Evolutionary conservation across 208 protist species (phyloP), one percentile per base, ranked within the genome.

Genomic region (Trypanosoma lewisi): DNA sequence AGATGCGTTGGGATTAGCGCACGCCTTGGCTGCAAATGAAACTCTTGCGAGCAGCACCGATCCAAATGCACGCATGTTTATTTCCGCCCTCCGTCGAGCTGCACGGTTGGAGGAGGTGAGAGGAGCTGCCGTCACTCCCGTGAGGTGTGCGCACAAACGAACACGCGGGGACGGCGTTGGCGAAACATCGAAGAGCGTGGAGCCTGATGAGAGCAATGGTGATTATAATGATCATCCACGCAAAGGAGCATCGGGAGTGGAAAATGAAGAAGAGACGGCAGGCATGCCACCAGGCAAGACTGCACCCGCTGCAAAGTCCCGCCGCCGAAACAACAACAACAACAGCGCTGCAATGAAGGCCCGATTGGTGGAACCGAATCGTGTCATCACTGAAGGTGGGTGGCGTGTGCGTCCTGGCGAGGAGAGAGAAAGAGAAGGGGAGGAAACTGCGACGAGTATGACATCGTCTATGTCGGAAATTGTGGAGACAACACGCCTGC

Each of bases 1-100:
- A 7, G 86, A 96, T 57, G 90, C 87, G 6, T 52, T 91, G 63
- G 62, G 67, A 31, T 41, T 96, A 11, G 72, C 66, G 53, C 67
- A 75, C 30, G 55, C 59, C 27, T 21, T 91, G 16, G 63, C 50
- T 19, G 36, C 44, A 11, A 57, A 75, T 37, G 82, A 88, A 19
- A 30, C 82, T 31, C 89, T 96, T 41, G 64, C 71, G 8, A 62
- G 53, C 21, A 73, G 67, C 30, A 76, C 36, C 11, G 83, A 89
- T 74, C 51, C 78, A 7, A 87, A 84, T 51, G 76, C 72, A 8
- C 69, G 73, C 16, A 30, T 75, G 2, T 92, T 96, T 48, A 61
- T 92, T 9, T 61, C 68, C 25, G 70, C 85, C 16, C 48, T 96
- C 60, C 81, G 77, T n/a, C 77, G 79, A 17, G 84, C 85, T 2